Evolutionary conservation across 495 filamentous ascomycete genomes (phyloP), one percentile per base, ranked within the genome.

Genomic region (Penicillium lividum): DNA sequence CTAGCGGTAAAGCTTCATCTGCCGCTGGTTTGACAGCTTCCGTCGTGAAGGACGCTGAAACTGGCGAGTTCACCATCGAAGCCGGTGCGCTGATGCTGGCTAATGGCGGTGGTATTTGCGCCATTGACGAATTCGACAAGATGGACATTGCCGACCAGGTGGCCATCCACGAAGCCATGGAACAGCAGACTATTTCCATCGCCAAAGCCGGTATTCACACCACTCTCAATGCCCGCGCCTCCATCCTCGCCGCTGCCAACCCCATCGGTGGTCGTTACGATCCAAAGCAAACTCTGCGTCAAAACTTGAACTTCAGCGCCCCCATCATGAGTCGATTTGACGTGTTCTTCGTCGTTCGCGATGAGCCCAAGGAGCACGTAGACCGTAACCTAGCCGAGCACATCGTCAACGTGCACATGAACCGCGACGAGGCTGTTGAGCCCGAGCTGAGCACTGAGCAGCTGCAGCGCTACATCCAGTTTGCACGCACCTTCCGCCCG

Each of bases 251-350:
- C 2, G 94, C 94, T 0, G 94, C 94, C 10, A 99, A 99, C 70
- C 94, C 94, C 0, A 92, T 99, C 7, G 93, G 93, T 8, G 94
- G 94, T 1, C 84, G 94, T 0, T 99, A 99, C 77, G 95, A 99
- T 77, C 90, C 93, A 55, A 98, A 97, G 74, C 87, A 88, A 5
- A 96, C 94, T 0, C 80, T 99, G 5, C 84, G 94, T 25, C 87
- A 91, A 53, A 99, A 99, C 71, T 89, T 99, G 72, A 98, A 99
- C 77, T 96, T 99, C 88, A 90, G 85, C 33, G 95, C 94, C 16
- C 94, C 94, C 55, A 99, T 99, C 73, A 98, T 99, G 94, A 93
- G 89, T 47, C 88, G 94, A 75, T 99, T 99, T 77, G 94, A 99
- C 76, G 80, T 99, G 16, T 99, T 99, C 82, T 99, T 99, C 69